Evolutionary conservation across 768 basidiomycete genomes (phyloP), one percentile per base, ranked within the genome.

Genomic region (Chalciporus chontae): DNA sequence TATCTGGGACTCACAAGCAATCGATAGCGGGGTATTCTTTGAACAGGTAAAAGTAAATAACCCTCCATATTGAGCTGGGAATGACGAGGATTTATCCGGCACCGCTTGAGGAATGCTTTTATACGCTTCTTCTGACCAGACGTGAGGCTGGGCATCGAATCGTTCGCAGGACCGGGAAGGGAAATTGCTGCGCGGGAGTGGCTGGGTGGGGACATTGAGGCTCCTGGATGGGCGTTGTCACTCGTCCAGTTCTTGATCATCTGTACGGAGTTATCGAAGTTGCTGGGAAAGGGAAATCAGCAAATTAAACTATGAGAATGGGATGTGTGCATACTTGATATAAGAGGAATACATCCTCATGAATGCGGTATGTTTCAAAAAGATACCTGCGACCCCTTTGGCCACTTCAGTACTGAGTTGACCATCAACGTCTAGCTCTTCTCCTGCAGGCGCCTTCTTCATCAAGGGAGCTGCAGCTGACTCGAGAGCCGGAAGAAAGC

Each of bases 311-410:
- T 43, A 43, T 43, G 43, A 43, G 31, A 43, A 34, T 50, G 8
- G 52, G 54, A 42, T 45, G 48, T 8, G 3, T 34, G 70, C 87
- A 64, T 66, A 93, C 91, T 98, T 97, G 77, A 95, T 95, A 66
- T 97, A 99, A 39, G 87, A 89, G 27, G 93, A 94, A 67, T 99
- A 99, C 88, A 98, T 97, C 73, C 77, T 90, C 90, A 99, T 92
- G 74, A 97, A 97, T 4, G 95, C 93, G 26, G 93, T 90, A 68
- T 99, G 94, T 46, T 87, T 89, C 47, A 91, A 73, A 69, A 98
- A 99, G 41, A 90, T 93, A 50, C 85, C 79, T 7, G 90, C 94
- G 32, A 99, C 86, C 13, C 81, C 77, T 51, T 79, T 87, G 0
- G 90, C 91, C 13, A 90, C 89, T 40, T 73, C 73, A 45, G 84